Base-by-base conservation (phyloP, 2,329 filamentous ascomycete species). In the Alternaria panax region DNA sequence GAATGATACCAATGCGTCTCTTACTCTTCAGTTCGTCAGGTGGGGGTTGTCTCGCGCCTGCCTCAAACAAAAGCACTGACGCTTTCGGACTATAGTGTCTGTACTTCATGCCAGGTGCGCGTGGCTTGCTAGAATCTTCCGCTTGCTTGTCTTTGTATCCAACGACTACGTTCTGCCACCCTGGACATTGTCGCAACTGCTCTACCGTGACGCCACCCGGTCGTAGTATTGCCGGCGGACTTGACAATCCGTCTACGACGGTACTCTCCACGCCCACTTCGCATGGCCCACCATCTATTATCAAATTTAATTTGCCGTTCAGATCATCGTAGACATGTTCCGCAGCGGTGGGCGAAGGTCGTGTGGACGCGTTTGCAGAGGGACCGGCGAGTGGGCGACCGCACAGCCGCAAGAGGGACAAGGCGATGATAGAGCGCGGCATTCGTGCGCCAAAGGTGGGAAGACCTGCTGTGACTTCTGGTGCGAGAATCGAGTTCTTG, bases 91-190 rank as follows among this genome's bases (percentile, higher is more conserved):
- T 96, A 74, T 99, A 99, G 76, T 99, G 95, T 75, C 95, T 92
- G 77, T 99, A 99, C 80, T 99, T 99, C 95, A 99, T 99, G 1
- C 95, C 95, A 0, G 95, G 95, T 1, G 95, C 95, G 57, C 92
- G 85, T 0, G 95, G 95, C 55, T 67, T 71, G 51, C 86, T 87
- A 4, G 65, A 55, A 5, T 86, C 89, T 20, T 86, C 83, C 69
- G 92, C 87, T 16, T 87, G 69, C 57, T 85, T 85, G 70, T 97
- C 92, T 72, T 90, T 88, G 78, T 97, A 98, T 11, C 87, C 94
- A 59, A 90, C 87, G 62, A 85, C 83, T 1, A 92, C 91, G 38
- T 86, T 80, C 74, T 93, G 90, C 94, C 95, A 99, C 1, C 94
- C 94, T 0, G 85, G 81, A 72, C 90, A 92, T 40, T 81, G 75